Evolutionary conservation across 495 filamentous ascomycete genomes (phyloP), one percentile per base, ranked within the genome.

Genomic region (Hypoxylon crocopeplum): DNA sequence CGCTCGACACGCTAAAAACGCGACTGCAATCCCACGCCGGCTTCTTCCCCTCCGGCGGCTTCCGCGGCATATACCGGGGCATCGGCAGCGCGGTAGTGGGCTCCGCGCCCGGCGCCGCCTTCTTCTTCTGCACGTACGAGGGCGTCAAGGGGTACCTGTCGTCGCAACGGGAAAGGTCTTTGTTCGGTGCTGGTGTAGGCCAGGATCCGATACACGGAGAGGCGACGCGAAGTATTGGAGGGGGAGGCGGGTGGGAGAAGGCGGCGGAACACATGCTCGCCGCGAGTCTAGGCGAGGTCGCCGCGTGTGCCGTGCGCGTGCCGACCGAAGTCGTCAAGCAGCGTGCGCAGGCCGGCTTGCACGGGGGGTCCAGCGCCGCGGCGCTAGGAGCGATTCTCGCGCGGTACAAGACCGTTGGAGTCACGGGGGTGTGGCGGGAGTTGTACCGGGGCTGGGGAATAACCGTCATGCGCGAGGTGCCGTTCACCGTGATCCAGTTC

Each of bases 81-180:
- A 78, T 91, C 11, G 87, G 87, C 24, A 82, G 77, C 32, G 87
- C 86, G 3, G 70, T 92, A 24, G 85, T 97, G 64, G 94, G 94
- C n/a, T 96, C 92, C 29, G 95, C 95, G 0, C 94, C 94, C 5
- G 92, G 92, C n/a, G 94, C 94, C 5, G 93, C 94, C 34, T 91
- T 96, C 60, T 98, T 98, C 84, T 98, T 98, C 84, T 89, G 91
- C 70, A 95, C 92, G 51, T 98, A 98, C 77, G 94, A 98, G 70
- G 77, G 83, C 44, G 78, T 88, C 34, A 98, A 97, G 70, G 63
- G 77, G 4, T 64, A 83, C 8, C 75, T 91, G 29, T 66, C 72
- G 5, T 46, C 57, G 1, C 30, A 56, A 10, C 29, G 59, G n/a
- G n/a, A n/a, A n/a, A n/a, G n/a, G n/a, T n/a, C n/a, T n/a, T n/a